Base-by-base conservation (phyloP, 371 early-diverging fungal genomes). In the Blakeslea trispora region DNA sequence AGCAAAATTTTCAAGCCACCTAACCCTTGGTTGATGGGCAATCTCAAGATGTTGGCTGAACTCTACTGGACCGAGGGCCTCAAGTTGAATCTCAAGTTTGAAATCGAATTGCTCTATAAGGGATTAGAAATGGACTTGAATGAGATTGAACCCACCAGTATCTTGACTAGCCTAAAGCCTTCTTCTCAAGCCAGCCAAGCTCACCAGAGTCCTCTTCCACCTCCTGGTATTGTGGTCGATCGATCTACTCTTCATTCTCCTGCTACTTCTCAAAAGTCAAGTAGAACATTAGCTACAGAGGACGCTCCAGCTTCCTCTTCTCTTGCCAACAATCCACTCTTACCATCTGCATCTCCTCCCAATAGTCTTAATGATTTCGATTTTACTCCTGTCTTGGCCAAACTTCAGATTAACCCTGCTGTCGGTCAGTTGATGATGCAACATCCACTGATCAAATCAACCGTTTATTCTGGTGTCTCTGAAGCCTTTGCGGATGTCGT, bases 11-110 rank as follows among this genome's bases (percentile, higher is more conserved):
- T 97, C 74, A 86, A 84, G 50, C 94, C 96, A 13, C 96, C 96
- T 7, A 98, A 97, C 69, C 98, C 98, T 15, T 99, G 98, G 98
- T 65, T 97, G 43, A 95, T 98, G 90, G 88, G 91, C 28, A 91
- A 92, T 54, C 81, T 99, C 74, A 86, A 86, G 46, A 77, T 98
- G 2, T 73, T 99, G 28, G 87, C 91, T 10, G 98, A 98, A 69
- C 74, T 99, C 9, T 97, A 96, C 66, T 90, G 91, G 66, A 89
- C 81, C 49, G 97, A 95, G 0, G 93, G 94, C 32, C 73, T 97
- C 50, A 95, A 94, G 64, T 75, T 96, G 55, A 95, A 92, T 49
- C 82, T 96, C 35, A 94, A 95, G 65, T 97, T 99, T 74, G 97
- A 96, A 67, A 93, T 99, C 31, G 98, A 98, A 69, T 92, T 97